Evolutionary conservation across 2,329 filamentous ascomycete genomes (phyloP), one percentile per base, ranked within the genome.

Genomic region (Berkeleyomyces basicola): DNA sequence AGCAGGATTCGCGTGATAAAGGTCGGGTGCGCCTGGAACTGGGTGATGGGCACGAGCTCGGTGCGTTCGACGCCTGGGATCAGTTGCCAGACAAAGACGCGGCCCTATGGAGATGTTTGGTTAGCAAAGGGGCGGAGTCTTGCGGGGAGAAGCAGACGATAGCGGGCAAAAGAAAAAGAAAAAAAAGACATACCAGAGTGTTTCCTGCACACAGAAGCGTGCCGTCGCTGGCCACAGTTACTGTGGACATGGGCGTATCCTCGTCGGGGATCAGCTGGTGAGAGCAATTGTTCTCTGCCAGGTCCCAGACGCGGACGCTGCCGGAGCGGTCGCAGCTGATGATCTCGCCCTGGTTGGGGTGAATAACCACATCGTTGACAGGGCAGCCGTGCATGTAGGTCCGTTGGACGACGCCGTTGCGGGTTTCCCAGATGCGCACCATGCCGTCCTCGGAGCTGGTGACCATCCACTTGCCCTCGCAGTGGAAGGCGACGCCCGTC

Each of bases 381-480:
- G 93, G 85, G 42, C 84, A 86, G 61, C 87, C 88, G 72, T 99
- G 93, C 68, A 82, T 86, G 73, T 99, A 99, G 74, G 92, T 96
- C 62, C 93, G 83, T 75, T 99, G 93, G 62, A 97, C 84, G 64
- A 82, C 85, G 55, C 89, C 92, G 10, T 82, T 88, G 57, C 91
- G 79, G 4, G 90, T 96, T 72, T 96, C 92, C 91, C 91, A 96
- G 67, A 96, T 95, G 78, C 95, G 95, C 70, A 96, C 91, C 0
- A 90, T 95, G 69, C 91, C 89, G 71, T 99, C 93, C 74, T 99
- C 93, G 57, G 89, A 95, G 73, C 88, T 95, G 7, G 93, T 99
- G 16, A 97, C 93, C 88, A 99, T 96, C 93, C 93, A 99, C 76
- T 99, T 99, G 9, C 92, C 91, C 74, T 99, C 93, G 72, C 92